These are phyloP conservation scores for Vachellia collinsii DNA, from an alignment of 306 rosid species.

Conservation along the genomic window DNA sequence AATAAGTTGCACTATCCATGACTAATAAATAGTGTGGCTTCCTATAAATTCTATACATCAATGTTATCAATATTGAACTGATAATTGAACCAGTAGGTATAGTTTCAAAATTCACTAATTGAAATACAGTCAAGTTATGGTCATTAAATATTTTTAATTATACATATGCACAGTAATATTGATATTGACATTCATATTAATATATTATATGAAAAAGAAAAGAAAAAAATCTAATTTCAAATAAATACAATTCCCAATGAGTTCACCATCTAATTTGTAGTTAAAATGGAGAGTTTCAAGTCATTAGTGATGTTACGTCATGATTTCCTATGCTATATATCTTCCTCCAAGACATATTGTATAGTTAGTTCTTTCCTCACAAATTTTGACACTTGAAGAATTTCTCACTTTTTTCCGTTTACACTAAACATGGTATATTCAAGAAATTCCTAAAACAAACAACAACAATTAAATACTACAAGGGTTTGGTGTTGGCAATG, in stretches of 20 bases:
- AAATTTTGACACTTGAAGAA: slow-evolving; percentile 3
- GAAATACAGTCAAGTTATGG: neutral
- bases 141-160: neutral
- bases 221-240: too few species aligned
- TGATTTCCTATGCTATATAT: too few species aligned
- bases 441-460: slow-evolving; percentile 14
- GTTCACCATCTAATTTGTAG: too few species aligned
- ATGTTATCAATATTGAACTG: neutral
- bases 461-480: neutral
- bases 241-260: too few species aligned
- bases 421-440: slow-evolving; percentile 2
- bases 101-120: neutral
- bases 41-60: neutral
- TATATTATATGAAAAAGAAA: too few species aligned
- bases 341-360: neutral
- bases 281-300: too few species aligned
- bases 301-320: too few species aligned
- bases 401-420: neutral
- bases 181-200: too few species aligned
- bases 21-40: neutral
- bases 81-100: neutral
- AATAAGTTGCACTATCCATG: neutral
- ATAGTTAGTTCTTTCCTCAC: slow-evolving; percentile 3
- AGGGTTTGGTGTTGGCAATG: neutral
- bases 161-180: neutral